phyloP scores from a whole-genome alignment of 441 rosid species.

The Brassica hybrid region DNA sequence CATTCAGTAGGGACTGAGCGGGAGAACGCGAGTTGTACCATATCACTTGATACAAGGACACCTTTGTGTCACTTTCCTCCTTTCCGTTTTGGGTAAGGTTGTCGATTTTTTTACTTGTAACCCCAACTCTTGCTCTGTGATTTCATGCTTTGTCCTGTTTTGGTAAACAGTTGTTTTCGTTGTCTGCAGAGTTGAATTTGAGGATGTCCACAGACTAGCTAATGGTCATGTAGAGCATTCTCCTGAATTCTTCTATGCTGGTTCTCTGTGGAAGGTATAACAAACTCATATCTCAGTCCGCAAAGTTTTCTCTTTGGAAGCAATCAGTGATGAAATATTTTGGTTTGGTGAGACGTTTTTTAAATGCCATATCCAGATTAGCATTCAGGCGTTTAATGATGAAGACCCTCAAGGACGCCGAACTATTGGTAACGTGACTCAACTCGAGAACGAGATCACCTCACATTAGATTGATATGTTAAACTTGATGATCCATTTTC shows the following conservation, averaged over 20 bases:
- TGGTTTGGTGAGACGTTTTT: conserved; percentile 29
- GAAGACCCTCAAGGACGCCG: conserved; percentile 99
- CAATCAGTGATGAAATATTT: conserved; percentile 3
- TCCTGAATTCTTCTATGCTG: conserved; percentile 88
- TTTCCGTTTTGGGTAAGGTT: conserved; percentile 90
- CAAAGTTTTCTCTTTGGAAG: conserved; percentile 13
- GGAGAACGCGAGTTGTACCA: conserved; percentile 73
- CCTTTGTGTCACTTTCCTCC: conserved; percentile 98
- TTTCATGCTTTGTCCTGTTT: conserved; percentile 37
- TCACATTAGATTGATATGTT: conserved; percentile 2
- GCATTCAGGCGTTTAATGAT: conserved; percentile 92
- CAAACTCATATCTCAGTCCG: neutral
- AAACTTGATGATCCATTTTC: conserved; percentile 8
- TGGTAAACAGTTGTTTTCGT: conserved; percentile 22
- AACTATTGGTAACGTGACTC: conserved; percentile 70
- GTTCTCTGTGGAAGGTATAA: conserved; percentile 97
- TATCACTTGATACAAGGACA: conserved; percentile 90
- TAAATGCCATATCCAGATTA: conserved; percentile 60
- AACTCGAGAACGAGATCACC: neutral
- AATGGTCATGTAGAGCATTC: conserved; percentile 99
- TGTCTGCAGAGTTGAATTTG: conserved; percentile 76
- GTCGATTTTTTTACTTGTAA: conserved; percentile 20
- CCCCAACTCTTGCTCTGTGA: conserved; percentile 8
- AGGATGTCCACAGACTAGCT: conserved; percentile 83
- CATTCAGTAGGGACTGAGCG: conserved; percentile 71